phyloP scores from a whole-genome alignment of 2,329 filamentous ascomycete species.

The Fusarium decemcellulare region DNA sequence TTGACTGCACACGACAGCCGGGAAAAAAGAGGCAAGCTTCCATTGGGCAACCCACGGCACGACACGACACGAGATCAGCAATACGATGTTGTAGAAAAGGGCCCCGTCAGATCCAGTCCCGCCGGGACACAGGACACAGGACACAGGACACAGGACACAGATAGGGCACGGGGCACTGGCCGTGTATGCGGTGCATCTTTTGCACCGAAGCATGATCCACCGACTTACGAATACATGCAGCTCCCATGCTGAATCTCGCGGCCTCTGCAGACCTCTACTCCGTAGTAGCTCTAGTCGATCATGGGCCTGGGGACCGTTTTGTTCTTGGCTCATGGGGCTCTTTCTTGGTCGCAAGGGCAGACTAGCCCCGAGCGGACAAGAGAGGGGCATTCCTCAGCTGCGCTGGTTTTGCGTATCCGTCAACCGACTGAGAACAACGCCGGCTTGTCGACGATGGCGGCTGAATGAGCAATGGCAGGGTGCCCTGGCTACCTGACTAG shows the following conservation, averaged over 20 bases:
- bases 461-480: constrained; percentile 22
- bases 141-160: background rate
- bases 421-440: constrained; percentile 12
- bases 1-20: constrained; percentile 12
- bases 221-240: constrained; percentile 23
- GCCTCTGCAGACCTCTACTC: background rate
- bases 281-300: background rate
- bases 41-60: constrained; percentile 28
- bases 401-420: constrained; percentile 16
- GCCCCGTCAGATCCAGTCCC: constrained; percentile 21
- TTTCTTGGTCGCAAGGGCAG: no score
- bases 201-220: constrained; percentile 18
- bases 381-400: constrained; percentile 14
- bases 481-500: background rate
- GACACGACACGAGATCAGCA: constrained; percentile 46
- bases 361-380: background rate
- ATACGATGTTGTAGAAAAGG: constrained; percentile 41
- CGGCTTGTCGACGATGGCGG: constrained; percentile 13
- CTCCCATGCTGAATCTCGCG: constrained; percentile 16
- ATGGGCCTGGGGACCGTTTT: constrained; percentile 1
- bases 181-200: constrained; percentile 20
- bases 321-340: constrained; percentile 7
- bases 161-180: background rate
- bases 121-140: background rate
- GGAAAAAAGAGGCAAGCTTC: constrained; percentile 22